Evolutionary conservation across 345 rosid genomes (phyloP), one percentile per base, ranked within the genome.

Genomic region (Populus alba): DNA sequence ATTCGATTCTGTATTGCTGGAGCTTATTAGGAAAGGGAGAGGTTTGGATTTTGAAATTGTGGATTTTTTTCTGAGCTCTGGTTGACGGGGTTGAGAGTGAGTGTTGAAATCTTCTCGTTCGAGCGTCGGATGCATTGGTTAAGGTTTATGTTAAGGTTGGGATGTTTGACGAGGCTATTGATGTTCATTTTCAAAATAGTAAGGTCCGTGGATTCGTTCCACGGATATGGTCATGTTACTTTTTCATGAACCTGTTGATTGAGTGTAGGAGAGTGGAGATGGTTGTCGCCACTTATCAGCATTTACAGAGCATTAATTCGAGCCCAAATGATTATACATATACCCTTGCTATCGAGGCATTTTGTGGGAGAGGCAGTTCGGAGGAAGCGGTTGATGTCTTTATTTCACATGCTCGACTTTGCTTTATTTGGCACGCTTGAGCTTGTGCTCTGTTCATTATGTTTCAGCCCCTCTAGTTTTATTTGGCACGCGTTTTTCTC

Each of bases 111-210:
- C 35, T 86, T 39, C 74, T 87, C 75, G 41, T 55, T 63, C 77
- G 71, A 49, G 81, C 86, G 59, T 85, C 85, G 5, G 75, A 87
- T 86, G 89, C 86, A 1, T 70, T 89, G 84, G 83, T 92, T 69
- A 91, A 91, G 91, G 82, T 83, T 45, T 91, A 86, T 83, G 89
- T 41, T 63, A 63, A 76, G 79, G 71, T 75, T 8, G 82, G 74
- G 13, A 84, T 87, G 95, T 89, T 91, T 76, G 90, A 89, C 29
- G 90, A 90, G 71, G 94, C 86, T 13, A 78, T 82, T 77, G 87
- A 88, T 82, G 70, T 85, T 73, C 68, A 90, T 45, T 88, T 87
- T 65, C 88, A 83, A 75, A 39, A 39, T 39, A 75, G 67, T 35
- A 75, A 74, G 20, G 66, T 82, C 6, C 47, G 63, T 35, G 89